Base-by-base conservation (phyloP, 441 rosid species). In the Erysimum cheiri region DNA sequence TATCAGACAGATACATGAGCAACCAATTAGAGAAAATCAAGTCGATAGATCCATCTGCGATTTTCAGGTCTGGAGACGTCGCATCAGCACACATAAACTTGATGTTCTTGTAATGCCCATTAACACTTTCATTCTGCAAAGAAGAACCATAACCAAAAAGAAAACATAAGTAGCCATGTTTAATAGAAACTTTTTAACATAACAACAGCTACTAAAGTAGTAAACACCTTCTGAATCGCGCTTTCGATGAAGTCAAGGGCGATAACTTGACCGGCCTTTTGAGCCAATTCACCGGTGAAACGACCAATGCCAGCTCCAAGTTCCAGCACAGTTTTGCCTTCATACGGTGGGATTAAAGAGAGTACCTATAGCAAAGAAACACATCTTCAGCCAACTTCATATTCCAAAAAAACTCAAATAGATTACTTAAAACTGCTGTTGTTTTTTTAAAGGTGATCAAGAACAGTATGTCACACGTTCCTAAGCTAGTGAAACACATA, bases 291-390 rank as follows among this genome's bases (percentile, higher is more conserved):
- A 46, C 97, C 89, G 32, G 97, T 95, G 80, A 95, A 95, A 46
- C 99, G 89, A 57, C 98, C 98, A 15, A 87, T 90, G 8, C 97
- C 98, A 65, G 98, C 99, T 77, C 98, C 99, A 58, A 95, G 84
- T 67, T 95, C 98, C 80, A 95, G 66, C 40, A 92, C 84, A 6
- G 89, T 29, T 72, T 92, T 95, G 3, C 95, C 97, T 59, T 87
- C 96, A 28, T 82, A 90, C 0, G 85, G 67, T 67, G 99, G 98
- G 64, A 95, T 93, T 31, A 89, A 73, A 71, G 97, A 85, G 39
- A 92, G 96, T 44, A 95, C 85, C 96, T 91, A 69, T n/a, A 47
- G 12, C 62, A 69, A 67, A 69, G 41, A 17, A 44, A 66, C 67
- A 3, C 44, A 73, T 44, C 37, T 63, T 41, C 26, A 40, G n/a